Evolutionary conservation across 2,329 filamentous ascomycete genomes (phyloP), one percentile per base, ranked within the genome.

Genomic region (Diaporthe sp.): DNA sequence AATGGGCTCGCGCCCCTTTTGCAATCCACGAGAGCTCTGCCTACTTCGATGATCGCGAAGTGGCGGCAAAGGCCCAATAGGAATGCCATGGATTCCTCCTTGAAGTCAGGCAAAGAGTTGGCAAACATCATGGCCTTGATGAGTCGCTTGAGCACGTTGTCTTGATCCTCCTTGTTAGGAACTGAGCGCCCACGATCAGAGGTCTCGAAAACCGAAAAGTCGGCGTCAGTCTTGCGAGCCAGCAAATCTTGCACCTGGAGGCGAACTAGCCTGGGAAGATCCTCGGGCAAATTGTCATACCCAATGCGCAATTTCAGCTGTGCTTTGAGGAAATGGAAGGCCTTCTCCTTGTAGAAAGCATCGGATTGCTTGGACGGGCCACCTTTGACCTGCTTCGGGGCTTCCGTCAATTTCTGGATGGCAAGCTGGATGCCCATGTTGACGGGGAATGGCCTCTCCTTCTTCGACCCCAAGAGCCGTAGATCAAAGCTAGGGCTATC

Each of bases 261-360:
- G 49, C 97, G 93, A 62, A 99, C 90, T 12, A 97, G 88, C 60
- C 94, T 91, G 5, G 95, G 92, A 78, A 98, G 91, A 78, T 99
- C 96, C 10, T 99, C 97, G 0, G 96, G 96, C 17, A 98, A 87
- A 80, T 90, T 93, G 81, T 99, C 97, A 76, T 92, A 92, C 5
- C 97, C 97, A 75, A 99, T 94, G 73, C 96, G 92, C 44, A 99
- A 88, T 86, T 98, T 99, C 71, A 98, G 88, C 80, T 98, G 96
- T 0, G 95, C 91, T 79, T 94, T 95, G 80, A 99, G 92, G 80
- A 98, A 89, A 76, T 95, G 92, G 79, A 98, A 92, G 0, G 97
- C 95, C 84, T 99, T 95, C 81, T 94, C 94, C 86, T 98, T 98
- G 87, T 99, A 98, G 83, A 94, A 97, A 0, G 87, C 87, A 80